Conservation (phyloP, 208 protist genomes). For the Trypanosoma scelopori region DNA sequence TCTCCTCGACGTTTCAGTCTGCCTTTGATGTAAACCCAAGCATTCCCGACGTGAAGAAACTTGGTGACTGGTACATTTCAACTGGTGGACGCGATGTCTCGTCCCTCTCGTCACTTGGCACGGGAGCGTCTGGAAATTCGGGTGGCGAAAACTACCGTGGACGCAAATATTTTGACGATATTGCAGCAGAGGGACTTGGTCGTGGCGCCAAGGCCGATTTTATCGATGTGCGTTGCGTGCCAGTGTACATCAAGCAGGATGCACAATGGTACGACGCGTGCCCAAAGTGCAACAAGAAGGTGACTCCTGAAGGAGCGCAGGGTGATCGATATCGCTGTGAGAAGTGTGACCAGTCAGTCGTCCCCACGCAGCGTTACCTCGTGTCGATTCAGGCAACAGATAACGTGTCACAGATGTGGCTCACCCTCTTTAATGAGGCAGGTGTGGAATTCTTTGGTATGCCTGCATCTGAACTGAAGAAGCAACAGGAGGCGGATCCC, state of each 20-base stretch:
- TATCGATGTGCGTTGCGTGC: conserved; percentile 86
- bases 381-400: conserved; percentile 87
- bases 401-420: conserved; percentile 87
- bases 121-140: conserved; percentile 15
- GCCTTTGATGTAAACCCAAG: conserved; percentile 84
- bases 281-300: conserved; percentile 92
- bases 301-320: conserved; percentile 75
- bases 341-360: conserved; percentile 82
- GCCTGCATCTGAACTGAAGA: conserved; percentile 81
- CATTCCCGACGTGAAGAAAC: conserved; percentile 83
- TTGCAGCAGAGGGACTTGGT: conserved; percentile 72
- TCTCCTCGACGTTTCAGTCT: conserved; percentile 82
- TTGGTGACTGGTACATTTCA: conserved; percentile 81
- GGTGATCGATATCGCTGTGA: conserved; percentile 84
- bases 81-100: conserved; percentile 78
- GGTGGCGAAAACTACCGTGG: conserved; percentile 71
- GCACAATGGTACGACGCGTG: conserved; percentile 91
- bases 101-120: conserved; percentile 65
- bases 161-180: conserved; percentile 86
- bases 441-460: conserved; percentile 89
- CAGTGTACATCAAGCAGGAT: conserved; percentile 91
- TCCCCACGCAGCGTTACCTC: conserved; percentile 83
- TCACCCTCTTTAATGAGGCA: conserved; percentile 91
- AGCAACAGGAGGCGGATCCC: conserved; percentile 67
- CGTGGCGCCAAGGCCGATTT: conserved; percentile 81